Conservation (phyloP, 2,329 filamentous ascomycete genomes). For the Cytospora piceae region DNA sequence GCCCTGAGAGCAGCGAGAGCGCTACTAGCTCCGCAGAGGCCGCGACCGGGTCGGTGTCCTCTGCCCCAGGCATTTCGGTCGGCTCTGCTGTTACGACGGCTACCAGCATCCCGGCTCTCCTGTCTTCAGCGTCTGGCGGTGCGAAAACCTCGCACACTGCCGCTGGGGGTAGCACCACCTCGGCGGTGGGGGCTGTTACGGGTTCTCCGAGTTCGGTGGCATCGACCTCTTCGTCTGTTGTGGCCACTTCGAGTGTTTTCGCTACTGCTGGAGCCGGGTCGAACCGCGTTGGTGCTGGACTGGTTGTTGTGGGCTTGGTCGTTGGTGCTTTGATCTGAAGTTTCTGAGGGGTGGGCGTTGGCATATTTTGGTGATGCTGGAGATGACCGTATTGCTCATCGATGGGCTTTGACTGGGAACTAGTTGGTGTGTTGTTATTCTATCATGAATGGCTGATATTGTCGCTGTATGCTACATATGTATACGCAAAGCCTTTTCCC, state of each 20-base stretch:
- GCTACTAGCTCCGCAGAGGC: slow-evolving; percentile 5
- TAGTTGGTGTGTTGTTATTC: not conserved
- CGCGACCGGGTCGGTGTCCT: not conserved
- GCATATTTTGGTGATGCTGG: not conserved
- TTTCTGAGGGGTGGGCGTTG: not conserved
- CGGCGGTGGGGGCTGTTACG: not conserved
- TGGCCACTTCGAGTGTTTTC: not conserved
- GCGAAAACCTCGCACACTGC: not conserved
- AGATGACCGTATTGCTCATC: not conserved
- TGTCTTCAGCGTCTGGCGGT: not conserved
- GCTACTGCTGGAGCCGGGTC: slow-evolving; percentile 35
- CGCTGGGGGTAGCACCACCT: not conserved
- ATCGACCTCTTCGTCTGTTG: slow-evolving; percentile 14
- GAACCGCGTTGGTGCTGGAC: slow-evolving; percentile 40
- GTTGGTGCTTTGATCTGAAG: slow-evolving; percentile 48
- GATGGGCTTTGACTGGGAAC: not conserved
- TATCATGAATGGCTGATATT: not conserved
- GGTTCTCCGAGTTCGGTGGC: slow-evolving; percentile 4
- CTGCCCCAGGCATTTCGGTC: not conserved
- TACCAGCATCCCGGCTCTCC: not conserved
- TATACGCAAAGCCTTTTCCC: too few relatives aligned
- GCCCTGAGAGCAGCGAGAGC: slow-evolving; percentile 5
- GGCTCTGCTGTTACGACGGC: not conserved
- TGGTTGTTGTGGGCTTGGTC: slow-evolving; percentile 44
- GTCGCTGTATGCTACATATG: not conserved